Conservation (phyloP, 306 rosid genomes). For the Castanea crenata region DNA sequence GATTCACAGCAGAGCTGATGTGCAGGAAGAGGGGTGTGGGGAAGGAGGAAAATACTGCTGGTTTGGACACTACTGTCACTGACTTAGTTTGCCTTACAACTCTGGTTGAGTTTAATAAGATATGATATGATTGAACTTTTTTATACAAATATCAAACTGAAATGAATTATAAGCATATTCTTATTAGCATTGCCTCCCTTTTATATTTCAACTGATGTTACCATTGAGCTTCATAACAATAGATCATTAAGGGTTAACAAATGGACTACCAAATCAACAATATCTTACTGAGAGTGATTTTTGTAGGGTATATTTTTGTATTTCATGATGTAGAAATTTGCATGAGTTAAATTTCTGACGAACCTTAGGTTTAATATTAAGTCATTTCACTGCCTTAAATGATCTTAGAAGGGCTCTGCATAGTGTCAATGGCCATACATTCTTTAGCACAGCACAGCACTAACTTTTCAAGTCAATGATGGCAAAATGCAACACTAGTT, state of each 20-base stretch:
- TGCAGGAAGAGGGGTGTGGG: conserved; percentile 14
- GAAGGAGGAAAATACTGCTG: conserved; percentile 22
- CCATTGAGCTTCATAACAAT: not conserved
- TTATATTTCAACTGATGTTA: not conserved
- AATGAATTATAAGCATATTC: not conserved
- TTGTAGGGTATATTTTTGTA: not conserved
- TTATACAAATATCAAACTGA: not conserved
- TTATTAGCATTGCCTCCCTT: not conserved
- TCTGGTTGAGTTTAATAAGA: not conserved
- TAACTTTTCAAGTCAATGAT: too few relatives aligned
- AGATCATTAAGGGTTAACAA: not conserved
- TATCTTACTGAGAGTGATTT: not conserved
- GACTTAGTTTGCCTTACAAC: not conserved
- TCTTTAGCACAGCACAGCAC: too few relatives aligned
- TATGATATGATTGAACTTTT: not conserved
- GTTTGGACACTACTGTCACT: conserved; percentile 38
- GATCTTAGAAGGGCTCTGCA: too few relatives aligned
- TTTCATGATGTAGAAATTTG: not conserved
- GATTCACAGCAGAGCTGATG: conserved; percentile 62
- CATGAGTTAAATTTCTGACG: not conserved
- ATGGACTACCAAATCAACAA: not conserved
- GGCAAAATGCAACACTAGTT: not conserved
- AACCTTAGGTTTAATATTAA: not conserved
- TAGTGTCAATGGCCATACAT: too few relatives aligned
- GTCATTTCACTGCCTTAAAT: not conserved